Evolutionary conservation across 2,329 filamentous ascomycete genomes (phyloP), one percentile per base, ranked within the genome.

Genomic region (Zymoseptoria pseudotritici): DNA sequence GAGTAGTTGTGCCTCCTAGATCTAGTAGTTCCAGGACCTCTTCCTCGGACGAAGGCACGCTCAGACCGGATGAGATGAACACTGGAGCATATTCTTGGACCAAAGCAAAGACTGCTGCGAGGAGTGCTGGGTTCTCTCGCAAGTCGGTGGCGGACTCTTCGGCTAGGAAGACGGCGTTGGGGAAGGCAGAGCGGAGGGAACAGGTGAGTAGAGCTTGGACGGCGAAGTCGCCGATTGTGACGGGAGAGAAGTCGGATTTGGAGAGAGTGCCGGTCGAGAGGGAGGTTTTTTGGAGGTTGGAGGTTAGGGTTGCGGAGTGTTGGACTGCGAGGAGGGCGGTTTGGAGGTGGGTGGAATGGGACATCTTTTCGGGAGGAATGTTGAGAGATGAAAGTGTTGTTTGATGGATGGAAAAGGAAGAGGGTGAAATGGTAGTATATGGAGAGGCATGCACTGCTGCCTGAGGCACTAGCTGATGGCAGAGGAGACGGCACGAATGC

Each of bases 1-100:
- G 83, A 6, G 63, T 52, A 61, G 65, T 75, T 62, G 67, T 69
- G 4, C 71, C 72, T 1, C 85, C 85, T 11, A 81, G 72, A 68
- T 87, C 84, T 67, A 87, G 85, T n/a, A 82, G 66, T n/a, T 80
- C 73, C 11, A 87, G 77, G 79, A 87, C 83, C 58, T 86, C 80
- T 4, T 82, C 78, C 57, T 75, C 76, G 22, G 77, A 78, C 2
- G 64, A 55, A 0, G 81, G 82, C 3, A 69, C 72, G 62, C 73
- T 69, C 13, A 76, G 69, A 52, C 66, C 65, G 3, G 71, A 73
- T 17, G 73, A 70, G 3, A 67, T 72, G 42, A 69, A 67, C 6
- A 57, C 58, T 20, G 61, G 54, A 59, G 68, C 65, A 21, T 70
- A 69, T 19, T 66, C 69, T 68, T 67, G 64, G 54, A 84, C 82